Evolutionary conservation across 2,329 filamentous ascomycete genomes (phyloP), one percentile per base, ranked within the genome.

Genomic region (Aspergillus bombycis): DNA sequence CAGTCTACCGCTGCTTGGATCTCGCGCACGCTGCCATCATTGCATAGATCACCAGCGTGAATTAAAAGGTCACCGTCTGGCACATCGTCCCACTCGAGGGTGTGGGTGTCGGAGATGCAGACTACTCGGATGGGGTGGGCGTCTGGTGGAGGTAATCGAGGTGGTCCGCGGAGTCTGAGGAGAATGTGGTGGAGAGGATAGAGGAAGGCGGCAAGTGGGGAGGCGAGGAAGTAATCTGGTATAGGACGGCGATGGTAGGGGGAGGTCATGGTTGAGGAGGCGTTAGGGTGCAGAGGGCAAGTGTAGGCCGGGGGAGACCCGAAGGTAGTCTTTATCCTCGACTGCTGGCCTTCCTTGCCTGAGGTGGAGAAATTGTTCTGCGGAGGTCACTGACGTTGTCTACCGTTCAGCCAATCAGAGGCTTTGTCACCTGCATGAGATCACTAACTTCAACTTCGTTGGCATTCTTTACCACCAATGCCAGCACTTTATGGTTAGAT

Each of bases 61-160:
- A 98, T 91, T 56, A 98, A 86, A 26, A 97, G 83, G 76, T 97
- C 93, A 61, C 93, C 94, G 11, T 85, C 78, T 0, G 93, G 93
- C 3, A 80, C 66, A 38, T 77, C 70, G 14, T 64, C 48, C 67
- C 75, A 77, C 68, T 76, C 68, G 0, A 96, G 83, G n/a, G 82
- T 70, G 79, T 97, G 94, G 0, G 94, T 97, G 79, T 97, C 94
- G 11, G 93, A 94, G 67, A 97, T 88, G 79, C 92, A 96, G 67
- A 97, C 91, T 30, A 97, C 85, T 64, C 89, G 88, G 73, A 97
- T 86, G 8, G 86, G 80, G 1, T 80, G 81, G 61, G 74, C 68
- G 50, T 83, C 80, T 36, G 81, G 81, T 2, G 87, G 84, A 12
- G 89, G 86, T 19, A 76, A 81, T 68, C 88, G 86, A 0, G 91